phyloP scores from a whole-genome alignment of 257 asterid species.

The Fraxinus cuspidata region DNA sequence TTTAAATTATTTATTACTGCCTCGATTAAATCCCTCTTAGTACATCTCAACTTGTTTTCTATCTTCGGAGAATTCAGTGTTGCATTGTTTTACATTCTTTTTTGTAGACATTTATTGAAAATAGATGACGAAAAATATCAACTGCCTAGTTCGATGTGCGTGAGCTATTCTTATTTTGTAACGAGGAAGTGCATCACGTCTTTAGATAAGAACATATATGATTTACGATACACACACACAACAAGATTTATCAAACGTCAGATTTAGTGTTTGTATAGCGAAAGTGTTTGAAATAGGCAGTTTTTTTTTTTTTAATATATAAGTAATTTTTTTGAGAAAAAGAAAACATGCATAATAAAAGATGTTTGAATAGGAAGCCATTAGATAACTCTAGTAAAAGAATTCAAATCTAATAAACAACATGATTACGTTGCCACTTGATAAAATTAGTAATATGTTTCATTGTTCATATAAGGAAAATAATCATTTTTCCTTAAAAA shows the following conservation, averaged over 20 bases:
- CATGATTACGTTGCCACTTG: neutral
- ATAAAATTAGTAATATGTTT: too few species aligned
- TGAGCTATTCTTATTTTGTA: neutral
- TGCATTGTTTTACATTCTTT: neutral
- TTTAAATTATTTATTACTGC: too few species aligned
- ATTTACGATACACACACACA: too few species aligned
- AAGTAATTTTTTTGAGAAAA: too few species aligned
- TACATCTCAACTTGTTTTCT: neutral
- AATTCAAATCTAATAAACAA: too few species aligned
- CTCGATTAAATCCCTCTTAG: too few species aligned
- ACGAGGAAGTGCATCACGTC: neutral
- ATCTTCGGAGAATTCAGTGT: neutral
- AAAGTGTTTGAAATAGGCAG: too few species aligned
- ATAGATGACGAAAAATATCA: neutral
- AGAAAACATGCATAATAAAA: neutral
- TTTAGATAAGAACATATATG: neutral
- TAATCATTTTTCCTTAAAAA: too few species aligned
- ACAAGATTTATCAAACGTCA: neutral
- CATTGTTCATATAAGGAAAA: too few species aligned
- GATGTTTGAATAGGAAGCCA: neutral
- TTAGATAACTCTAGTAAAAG: neutral
- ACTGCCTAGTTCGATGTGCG: neutral
- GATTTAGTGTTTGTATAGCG: too few species aligned
- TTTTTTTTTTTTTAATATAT: too few species aligned
- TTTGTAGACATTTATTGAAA: neutral